Evolutionary conservation across 78 protist genomes (phyloP), one percentile per base, ranked within the genome.

Genomic region (Dictyostelium brefeldianum): DNA sequence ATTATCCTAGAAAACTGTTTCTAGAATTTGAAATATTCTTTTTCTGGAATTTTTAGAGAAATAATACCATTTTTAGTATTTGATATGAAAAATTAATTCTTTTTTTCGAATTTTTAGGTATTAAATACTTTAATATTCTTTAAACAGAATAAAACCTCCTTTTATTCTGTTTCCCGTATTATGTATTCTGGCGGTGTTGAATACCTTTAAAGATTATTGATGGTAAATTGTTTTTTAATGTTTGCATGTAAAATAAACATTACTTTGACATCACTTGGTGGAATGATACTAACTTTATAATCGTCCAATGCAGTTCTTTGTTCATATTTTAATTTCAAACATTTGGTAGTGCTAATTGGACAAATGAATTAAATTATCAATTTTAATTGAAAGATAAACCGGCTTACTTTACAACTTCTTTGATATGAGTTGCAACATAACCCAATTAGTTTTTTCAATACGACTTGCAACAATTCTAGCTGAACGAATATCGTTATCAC

Each of bases 381-480:
- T 94, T 87, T 79, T 62, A 75, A 99, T 54, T 3, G 43, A 6
- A 43, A 98, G 11, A 81, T 80, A 96, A 81, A 56, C 90, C 83
- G 27, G 62, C 59, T 22, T 67, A 78, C 9, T 53, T 46, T 78
- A 62, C 90, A 8, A 98, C 98, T 91, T 96, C 98, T 41, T 74
- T 54, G 80, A 99, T 89, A 43, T 80, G 71, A 50, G 43, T 25
- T 1, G 97, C 79, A 5, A 98, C 94, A 54, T 98, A 97, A 15
- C 98, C 98, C 12, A 99, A 97, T 1, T 53, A 2, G 98, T 97
- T n/a, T 80, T 83, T 90, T 99, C 99, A 20, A 98, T 79, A 31
- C 98, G 83, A 9, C 98, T 99, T 95, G 97, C 97, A 71, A 98
- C 99, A 22, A 92, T 64, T 14, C 99, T 80, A 2, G 99, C 99